Conservation (phyloP, 2,329 filamentous ascomycete genomes). For the Aspergillus sojae region DNA sequence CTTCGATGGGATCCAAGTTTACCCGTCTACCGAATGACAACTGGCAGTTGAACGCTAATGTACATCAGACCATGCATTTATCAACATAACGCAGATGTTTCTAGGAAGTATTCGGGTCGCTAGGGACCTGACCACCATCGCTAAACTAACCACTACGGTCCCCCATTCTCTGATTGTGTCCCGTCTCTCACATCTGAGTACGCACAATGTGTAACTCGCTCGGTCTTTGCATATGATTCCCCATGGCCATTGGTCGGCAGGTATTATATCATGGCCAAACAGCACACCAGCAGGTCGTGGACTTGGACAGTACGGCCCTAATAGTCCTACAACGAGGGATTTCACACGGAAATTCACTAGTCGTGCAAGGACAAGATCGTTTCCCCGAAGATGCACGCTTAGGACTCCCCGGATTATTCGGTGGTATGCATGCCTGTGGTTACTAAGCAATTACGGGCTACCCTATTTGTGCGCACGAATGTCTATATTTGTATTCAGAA, state of each 20-base stretch:
- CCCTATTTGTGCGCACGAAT: neutral
- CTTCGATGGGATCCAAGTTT: neutral
- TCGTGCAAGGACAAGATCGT: neutral
- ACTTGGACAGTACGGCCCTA: neutral
- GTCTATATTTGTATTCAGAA: neutral
- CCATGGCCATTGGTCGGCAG: neutral
- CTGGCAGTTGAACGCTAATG: neutral
- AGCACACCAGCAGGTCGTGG: neutral
- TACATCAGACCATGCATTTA: neutral
- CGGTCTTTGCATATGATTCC: neutral
- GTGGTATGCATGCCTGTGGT: neutral
- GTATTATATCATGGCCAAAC: neutral
- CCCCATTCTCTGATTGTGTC: no score
- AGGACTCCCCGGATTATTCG: neutral
- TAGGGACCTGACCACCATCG: neutral
- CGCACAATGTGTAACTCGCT: neutral
- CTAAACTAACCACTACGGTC: neutral
- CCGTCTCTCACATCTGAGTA: neutral
- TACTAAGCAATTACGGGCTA: neutral
- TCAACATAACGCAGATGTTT: neutral
- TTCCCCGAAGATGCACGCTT: neutral
- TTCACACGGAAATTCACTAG: neutral
- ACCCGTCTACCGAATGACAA: neutral
- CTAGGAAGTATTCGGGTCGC: neutral
- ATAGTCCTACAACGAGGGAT: neutral